These are phyloP conservation scores for Incumbomyces lentus DNA, from an alignment of 2,329 filamentous ascomycete species.

Conservation along the genomic window DNA sequence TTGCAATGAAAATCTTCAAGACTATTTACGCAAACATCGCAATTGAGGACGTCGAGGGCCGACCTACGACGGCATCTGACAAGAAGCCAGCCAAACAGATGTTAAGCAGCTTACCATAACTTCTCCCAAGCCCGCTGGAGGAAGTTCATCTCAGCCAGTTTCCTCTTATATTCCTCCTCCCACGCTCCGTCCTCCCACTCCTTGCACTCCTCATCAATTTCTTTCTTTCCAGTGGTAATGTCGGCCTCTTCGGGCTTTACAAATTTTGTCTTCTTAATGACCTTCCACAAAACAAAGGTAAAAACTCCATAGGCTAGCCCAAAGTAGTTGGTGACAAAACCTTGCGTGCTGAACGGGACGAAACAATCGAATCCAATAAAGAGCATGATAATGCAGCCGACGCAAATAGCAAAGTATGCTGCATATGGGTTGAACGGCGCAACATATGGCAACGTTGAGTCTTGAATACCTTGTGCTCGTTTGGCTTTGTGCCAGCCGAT, in stretches of 20 bases:
- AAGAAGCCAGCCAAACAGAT: background rate
- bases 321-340: constrained; percentile 44
- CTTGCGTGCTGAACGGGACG: constrained; percentile 32
- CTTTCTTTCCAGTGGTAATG: constrained; percentile 34
- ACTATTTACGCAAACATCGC: background rate
- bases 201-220: constrained; percentile 27
- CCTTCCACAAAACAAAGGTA: constrained; percentile 31
- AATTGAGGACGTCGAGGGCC: too few species aligned
- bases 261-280: constrained; percentile 31
- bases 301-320: constrained; percentile 34
- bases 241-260: constrained; percentile 47
- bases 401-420: constrained; percentile 50
- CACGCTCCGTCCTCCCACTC: constrained; percentile 26
- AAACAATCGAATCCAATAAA: constrained; percentile 51
- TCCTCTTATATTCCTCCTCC: constrained; percentile 22
- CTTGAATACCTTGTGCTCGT: constrained; percentile 54
- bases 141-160: constrained; percentile 25
- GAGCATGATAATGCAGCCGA: constrained; percentile 48
- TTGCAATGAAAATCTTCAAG: too few species aligned
- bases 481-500: constrained; percentile 61
- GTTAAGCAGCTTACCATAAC: constrained; percentile 18
- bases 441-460: constrained; percentile 56
- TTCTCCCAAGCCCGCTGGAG: constrained; percentile 24
- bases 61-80: too few species aligned
- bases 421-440: constrained; percentile 58